Base-by-base conservation (phyloP, 1,139 yeast species). In the Meyerozyma sp. region DNA sequence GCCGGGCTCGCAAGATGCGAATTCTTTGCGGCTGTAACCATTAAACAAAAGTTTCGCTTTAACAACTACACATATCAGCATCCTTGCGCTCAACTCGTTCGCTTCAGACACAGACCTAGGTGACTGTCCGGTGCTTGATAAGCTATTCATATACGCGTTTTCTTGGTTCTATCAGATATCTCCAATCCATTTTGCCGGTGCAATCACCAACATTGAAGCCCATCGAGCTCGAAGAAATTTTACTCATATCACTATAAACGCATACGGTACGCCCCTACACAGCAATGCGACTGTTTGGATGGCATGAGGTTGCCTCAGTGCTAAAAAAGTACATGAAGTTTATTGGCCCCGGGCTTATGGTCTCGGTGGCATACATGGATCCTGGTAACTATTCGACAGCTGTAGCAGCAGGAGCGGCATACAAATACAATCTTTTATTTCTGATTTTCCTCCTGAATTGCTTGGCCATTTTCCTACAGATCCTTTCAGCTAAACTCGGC, bases 351-450 rank as follows among this genome's bases (percentile, higher is more conserved):
- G 98, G 98, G 0, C 75, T 91, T 40, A 83, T 91, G 93, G 95
- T 93, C 26, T 81, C 94, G 20, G 98, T 93, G 42, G 96, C 98
- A 0, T 93, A 91, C 59, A 88, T 93, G 86, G 98, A 93, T 58
- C 98, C 98, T 1, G 98, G 98, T 2, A 93, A 93, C 65, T 93
- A 91, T 65, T 84, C 96, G 28, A 89, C 98, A 2, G 93, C 95
- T 32, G 96, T 93, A 27, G 84, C 96, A 5, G 95, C 94, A 20
- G 96, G 96, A 44, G 90, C 96, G 13, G 83, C 85, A 41, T 91
- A 84, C 63, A 82, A 86, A 60, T 93, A 88, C 65, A 83, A 86
- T 54, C 73, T 93, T 44, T 67, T 93, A 26, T 93, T 93, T 59
- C 82, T 89, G 44, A 80, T 93, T 9, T 73, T 90, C 43, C 63